Percentiles rank a stretch among this genome's conserved stretches.
Conservation (phyloP, 2,329 filamentous ascomycete genomes). For the Colletotrichum tropicicola region DNA sequence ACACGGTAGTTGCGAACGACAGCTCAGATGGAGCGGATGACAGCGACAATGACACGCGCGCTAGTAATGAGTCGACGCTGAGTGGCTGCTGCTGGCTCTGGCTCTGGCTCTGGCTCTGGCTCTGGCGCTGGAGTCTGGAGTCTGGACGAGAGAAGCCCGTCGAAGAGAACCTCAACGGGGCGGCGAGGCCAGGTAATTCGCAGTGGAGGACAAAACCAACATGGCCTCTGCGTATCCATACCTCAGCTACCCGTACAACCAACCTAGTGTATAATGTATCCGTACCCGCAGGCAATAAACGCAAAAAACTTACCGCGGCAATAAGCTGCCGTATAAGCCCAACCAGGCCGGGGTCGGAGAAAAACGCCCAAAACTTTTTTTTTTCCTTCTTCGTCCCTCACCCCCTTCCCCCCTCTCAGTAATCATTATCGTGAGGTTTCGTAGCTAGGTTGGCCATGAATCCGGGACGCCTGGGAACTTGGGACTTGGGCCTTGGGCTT, state of each 20-base stretch:
- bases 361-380: neutral
- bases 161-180: slow-evolving; percentile 17
- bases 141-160: neutral
- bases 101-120: neutral
- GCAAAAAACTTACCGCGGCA: no score
- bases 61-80: slow-evolving; percentile 25
- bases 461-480: neutral
- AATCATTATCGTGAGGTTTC: neutral
- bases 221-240: no score
- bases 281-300: no score
- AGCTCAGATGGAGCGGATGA: neutral
- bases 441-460: slow-evolving; percentile 1
- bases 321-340: no score
- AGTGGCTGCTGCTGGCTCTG: slow-evolving; percentile 1
- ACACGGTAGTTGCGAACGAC: neutral
- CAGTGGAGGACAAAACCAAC: neutral
- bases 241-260: no score
- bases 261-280: no score
- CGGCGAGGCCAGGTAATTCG: neutral
- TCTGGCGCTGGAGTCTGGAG: no score
- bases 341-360: neutral
- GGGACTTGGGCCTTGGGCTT: neutral
- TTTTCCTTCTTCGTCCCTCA: neutral
- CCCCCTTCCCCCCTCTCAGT: neutral
- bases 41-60: slow-evolving; percentile 19